A percentile compares a stretch with the other conserved stretches of the same genome.
Conservation (phyloP, 2,329 filamentous ascomycete genomes). For the Pseudovirgaria hyperparasitica region DNA sequence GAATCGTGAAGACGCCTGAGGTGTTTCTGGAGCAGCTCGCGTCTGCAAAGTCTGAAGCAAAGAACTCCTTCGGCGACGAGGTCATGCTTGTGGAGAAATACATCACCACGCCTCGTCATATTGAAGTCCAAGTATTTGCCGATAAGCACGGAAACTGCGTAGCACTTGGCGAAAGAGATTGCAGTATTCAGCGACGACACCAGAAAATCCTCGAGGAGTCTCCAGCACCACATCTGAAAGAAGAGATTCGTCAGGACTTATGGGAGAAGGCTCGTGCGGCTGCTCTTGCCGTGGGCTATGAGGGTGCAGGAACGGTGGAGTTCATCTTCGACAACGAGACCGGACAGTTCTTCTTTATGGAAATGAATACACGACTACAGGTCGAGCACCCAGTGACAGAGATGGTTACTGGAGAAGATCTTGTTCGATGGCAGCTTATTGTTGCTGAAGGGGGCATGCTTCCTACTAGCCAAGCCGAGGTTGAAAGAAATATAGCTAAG, state of each 20-base stretch:
- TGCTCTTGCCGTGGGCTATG: constrained; percentile 50
- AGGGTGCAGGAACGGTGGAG: constrained; percentile 54
- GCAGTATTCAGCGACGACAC: constrained; percentile 52
- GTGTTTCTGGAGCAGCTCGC: constrained; percentile 49
- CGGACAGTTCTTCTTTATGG: constrained; percentile 57
- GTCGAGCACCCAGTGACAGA: constrained; percentile 94
- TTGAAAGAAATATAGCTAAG: constrained; percentile 56
- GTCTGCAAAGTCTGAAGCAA: constrained; percentile 52
- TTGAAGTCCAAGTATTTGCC: constrained; percentile 55
- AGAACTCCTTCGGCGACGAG: constrained; percentile 52
- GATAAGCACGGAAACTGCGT: constrained; percentile 53
- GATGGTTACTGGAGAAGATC: constrained; percentile 60
- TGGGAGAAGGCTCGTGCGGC: constrained; percentile 54
- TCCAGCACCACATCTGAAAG: constrained; percentile 48
- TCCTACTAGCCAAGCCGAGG: constrained; percentile 51
- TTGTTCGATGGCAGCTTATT: constrained; percentile 92
- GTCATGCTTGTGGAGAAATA: constrained; percentile 57
- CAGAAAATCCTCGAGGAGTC: constrained; percentile 57
- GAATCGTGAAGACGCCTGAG: constrained; percentile 43
- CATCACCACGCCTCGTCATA: constrained; percentile 53
- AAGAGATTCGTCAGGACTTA: constrained; percentile 47
- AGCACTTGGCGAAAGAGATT: constrained; percentile 51
- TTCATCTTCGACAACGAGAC: constrained; percentile 58
- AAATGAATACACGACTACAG: constrained; percentile 72
- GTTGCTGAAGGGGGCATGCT: constrained; percentile 62